Percentiles rank a stretch among this genome's conserved stretches.
Conservation (phyloP, 2,329 filamentous ascomycete species). For the Domatiomyces globalis region DNA sequence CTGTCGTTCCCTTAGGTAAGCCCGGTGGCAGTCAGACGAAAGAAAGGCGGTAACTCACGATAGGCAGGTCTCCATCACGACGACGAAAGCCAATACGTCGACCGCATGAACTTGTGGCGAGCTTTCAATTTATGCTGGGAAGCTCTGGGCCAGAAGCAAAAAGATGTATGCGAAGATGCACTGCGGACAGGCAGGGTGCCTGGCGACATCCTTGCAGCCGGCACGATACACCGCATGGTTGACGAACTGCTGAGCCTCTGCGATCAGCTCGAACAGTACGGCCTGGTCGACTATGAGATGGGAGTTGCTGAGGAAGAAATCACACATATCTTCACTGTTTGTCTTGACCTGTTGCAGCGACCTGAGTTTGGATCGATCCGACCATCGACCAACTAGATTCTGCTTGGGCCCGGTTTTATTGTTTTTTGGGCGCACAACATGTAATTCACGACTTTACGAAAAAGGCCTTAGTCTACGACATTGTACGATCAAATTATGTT, state of each 20-base stretch:
- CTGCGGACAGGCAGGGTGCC: constrained; percentile 45
- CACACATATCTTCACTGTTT: constrained; percentile 34
- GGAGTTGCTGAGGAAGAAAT: constrained; percentile 94
- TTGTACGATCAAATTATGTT: neutral
- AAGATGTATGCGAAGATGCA: constrained; percentile 51
- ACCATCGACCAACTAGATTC: neutral
- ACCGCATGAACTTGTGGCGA: constrained; percentile 75
- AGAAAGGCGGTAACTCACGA: constrained; percentile 2
- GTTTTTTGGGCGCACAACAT: neutral
- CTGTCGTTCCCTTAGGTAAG: constrained; percentile 53
- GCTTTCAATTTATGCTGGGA: constrained; percentile 94
- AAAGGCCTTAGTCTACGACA: neutral
- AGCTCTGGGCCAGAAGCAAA: constrained; percentile 66
- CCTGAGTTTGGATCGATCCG: neutral
- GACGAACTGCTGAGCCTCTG: constrained; percentile 69
- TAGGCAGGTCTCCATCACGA: constrained; percentile 53
- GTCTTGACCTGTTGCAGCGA: constrained; percentile 7
- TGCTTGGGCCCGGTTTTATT: neutral
- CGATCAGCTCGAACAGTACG: constrained; percentile 74
- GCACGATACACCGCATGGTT: constrained; percentile 63
- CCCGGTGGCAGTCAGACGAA: neutral
- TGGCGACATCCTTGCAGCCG: constrained; percentile 49
- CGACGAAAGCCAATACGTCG: constrained; percentile 58
- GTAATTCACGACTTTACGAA: neutral
- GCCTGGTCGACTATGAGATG: constrained; percentile 94